Evolutionary conservation across 2,329 filamentous ascomycete species (phyloP).

Genomic region (Scytalidium lignicola): DNA sequence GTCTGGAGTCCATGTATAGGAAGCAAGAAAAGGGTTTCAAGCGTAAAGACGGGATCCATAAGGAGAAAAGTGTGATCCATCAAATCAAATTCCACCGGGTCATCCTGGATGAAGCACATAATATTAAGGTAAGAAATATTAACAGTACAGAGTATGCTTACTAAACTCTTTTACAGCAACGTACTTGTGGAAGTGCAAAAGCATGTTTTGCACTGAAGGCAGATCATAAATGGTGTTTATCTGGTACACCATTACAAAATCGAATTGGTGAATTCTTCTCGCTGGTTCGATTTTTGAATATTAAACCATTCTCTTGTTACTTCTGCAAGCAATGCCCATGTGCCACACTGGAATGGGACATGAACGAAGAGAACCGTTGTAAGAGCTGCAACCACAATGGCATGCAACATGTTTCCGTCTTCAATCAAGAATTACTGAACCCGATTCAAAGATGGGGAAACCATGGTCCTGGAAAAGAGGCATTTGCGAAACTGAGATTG

Average conservation of each 20-base stretch:
- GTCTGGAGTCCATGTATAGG: slow-evolving; percentile 84
- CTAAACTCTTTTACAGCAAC: slow-evolving; percentile 44
- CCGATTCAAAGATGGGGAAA: slow-evolving; percentile 66
- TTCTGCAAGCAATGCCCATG: slow-evolving; percentile 87
- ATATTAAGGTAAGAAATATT: slow-evolving; percentile 64
- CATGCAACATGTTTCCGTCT: slow-evolving; percentile 65
- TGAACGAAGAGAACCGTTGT: slow-evolving; percentile 68
- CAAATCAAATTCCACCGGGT: slow-evolving; percentile 82
- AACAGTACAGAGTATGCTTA: slow-evolving; percentile 20
- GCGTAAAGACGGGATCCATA: slow-evolving; percentile 73
- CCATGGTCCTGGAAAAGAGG: slow-evolving; percentile 56
- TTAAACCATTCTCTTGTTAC: slow-evolving; percentile 86
- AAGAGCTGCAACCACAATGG: slow-evolving; percentile 56
- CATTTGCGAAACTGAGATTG: slow-evolving; percentile 76
- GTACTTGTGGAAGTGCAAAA: slow-evolving; percentile 86
- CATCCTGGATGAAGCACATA: slow-evolving; percentile 92
- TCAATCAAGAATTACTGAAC: slow-evolving; percentile 92
- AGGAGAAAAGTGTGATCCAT: slow-evolving; percentile 77
- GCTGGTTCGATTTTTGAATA: slow-evolving; percentile 82
- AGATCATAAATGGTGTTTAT: slow-evolving; percentile 91
- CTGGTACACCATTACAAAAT: slow-evolving; percentile 92
- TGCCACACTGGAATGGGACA: slow-evolving; percentile 75
- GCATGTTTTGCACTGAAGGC: slow-evolving; percentile 89
- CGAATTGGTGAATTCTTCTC: slow-evolving; percentile 98
- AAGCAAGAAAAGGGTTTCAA: slow-evolving; percentile 90